These are phyloP conservation scores for Zangia roseola DNA, from an alignment of 768 basidiomycete genomes.

Conservation along the genomic window DNA sequence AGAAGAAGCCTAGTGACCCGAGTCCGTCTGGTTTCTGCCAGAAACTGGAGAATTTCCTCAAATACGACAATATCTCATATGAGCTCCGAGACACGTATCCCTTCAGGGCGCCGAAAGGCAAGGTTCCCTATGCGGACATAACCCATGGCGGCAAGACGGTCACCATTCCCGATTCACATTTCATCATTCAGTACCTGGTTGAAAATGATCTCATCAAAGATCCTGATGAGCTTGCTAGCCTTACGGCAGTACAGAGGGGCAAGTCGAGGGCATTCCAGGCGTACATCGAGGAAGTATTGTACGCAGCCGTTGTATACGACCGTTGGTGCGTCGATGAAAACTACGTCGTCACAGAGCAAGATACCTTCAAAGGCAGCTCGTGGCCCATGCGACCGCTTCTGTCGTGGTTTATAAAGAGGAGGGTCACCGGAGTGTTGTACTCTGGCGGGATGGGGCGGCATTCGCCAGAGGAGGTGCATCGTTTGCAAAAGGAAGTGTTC, in stretches of 20 bases:
- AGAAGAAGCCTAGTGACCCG: conserved; percentile 20
- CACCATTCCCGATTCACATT: conserved; percentile 32
- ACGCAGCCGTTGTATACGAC: conserved; percentile 27
- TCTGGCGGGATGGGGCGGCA: conserved; percentile 31
- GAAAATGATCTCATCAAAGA: conserved; percentile 24
- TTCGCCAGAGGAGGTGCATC: conserved; percentile 31
- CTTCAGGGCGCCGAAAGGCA: conserved; percentile 31
- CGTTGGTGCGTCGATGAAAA: conserved; percentile 33
- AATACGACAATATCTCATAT: conserved; percentile 26
- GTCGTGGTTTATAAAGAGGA: conserved; percentile 23
- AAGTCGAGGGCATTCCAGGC: conserved; percentile 36
- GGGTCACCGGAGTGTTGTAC: conserved; percentile 15
- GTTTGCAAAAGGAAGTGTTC: conserved; percentile 29
- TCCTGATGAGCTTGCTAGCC: conserved; percentile 25
- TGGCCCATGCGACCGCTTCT: conserved; percentile 25
- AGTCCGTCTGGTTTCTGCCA: conserved; percentile 34
- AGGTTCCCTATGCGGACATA: conserved; percentile 34
- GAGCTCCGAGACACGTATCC: conserved; percentile 26
- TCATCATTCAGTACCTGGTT: conserved; percentile 33
- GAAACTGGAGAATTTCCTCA: conserved; percentile 33
- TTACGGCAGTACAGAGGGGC: conserved; percentile 28
- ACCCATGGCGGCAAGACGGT: conserved; percentile 19
- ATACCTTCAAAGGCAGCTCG: conserved; percentile 12
- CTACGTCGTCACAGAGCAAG: conserved; percentile 11
- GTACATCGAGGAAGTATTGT: conserved; percentile 32